A percentile compares a stretch with the other conserved stretches of the same genome.
These are phyloP conservation scores for Phytopythium kandeliae DNA, from an alignment of 352 stramenopile species.

Conservation along the genomic window DNA sequence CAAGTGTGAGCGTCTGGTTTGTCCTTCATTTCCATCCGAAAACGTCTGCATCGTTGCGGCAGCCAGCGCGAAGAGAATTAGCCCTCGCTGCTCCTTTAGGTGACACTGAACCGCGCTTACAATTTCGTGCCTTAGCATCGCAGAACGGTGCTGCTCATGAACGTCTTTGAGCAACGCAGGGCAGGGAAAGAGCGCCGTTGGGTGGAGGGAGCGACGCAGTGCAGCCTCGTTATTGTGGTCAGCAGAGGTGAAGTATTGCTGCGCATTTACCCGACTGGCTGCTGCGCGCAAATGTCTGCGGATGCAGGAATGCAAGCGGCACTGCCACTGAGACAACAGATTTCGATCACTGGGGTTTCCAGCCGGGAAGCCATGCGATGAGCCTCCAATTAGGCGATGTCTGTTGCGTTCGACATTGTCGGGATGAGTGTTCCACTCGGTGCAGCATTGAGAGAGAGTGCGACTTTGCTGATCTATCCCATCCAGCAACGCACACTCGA, in stretches of 20 bases:
- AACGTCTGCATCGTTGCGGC: not conserved
- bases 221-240: no score
- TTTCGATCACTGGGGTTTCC: not conserved
- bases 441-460: not conserved
- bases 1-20: not conserved
- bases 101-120: not conserved
- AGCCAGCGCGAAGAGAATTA: not conserved
- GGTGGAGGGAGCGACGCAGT: no score
- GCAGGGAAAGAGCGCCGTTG: not conserved
- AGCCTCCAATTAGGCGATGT: no score
- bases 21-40: not conserved
- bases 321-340: not conserved
- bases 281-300: not conserved
- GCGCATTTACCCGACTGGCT: not conserved
- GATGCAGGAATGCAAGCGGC: not conserved
- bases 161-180: not conserved
- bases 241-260: not conserved
- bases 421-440: no score
- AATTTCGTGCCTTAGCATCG: not conserved
- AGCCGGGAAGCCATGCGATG: no score
- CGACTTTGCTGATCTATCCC: not conserved
- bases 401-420: no score
- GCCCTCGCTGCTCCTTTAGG: not conserved
- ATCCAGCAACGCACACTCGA: constrained; percentile 1
- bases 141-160: not conserved